phyloP scores from a whole-genome alignment of 75 land plant genomes.

The Selaginella moellendorffii region DNA sequence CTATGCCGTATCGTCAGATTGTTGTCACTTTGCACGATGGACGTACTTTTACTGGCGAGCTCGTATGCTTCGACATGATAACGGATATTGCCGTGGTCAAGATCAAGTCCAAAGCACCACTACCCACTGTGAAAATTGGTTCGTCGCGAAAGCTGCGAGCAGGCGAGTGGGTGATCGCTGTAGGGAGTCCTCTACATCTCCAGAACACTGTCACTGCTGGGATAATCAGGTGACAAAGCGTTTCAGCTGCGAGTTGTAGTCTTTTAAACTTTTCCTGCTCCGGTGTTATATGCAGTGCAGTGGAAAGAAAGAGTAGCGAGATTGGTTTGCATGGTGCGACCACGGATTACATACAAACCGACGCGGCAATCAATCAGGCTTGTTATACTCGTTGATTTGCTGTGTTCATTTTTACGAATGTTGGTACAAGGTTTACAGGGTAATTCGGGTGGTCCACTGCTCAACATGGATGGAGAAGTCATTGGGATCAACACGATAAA shows the following conservation, averaged over 20 bases:
- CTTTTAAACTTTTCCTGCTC: too few relatives aligned
- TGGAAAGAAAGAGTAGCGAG: slow-evolving; percentile 88
- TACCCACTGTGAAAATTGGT: slow-evolving; percentile 76
- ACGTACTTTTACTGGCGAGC: slow-evolving; percentile 63
- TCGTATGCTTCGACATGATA: slow-evolving; percentile 55
- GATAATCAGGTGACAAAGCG: slow-evolving; percentile 51
- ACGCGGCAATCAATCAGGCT: slow-evolving; percentile 80
- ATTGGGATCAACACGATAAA: slow-evolving; percentile 81
- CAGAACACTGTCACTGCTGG: slow-evolving; percentile 90
- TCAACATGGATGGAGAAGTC: slow-evolving; percentile 95
- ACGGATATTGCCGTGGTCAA: slow-evolving; percentile 85
- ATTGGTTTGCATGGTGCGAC: slow-evolving; percentile 66
- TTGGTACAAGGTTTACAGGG: too few relatives aligned
- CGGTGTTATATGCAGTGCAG: slow-evolving; percentile 39
- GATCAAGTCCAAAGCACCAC: slow-evolving; percentile 56
- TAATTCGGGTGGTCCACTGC: slow-evolving; percentile 85
- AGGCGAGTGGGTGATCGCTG: slow-evolving; percentile 84
- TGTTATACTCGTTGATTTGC: neutral
- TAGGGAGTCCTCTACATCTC: slow-evolving; percentile 88
- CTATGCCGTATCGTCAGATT: slow-evolving; percentile 34
- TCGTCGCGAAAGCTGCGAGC: slow-evolving; percentile 70
- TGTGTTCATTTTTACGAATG: too few relatives aligned
- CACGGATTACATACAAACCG: slow-evolving; percentile 70
- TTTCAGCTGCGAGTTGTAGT: too few relatives aligned
- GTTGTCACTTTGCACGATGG: slow-evolving; percentile 94